Evolutionary conservation across 75 land plant species (phyloP), one percentile per base, ranked within the genome.

Genomic region (Ceratopteris richardii): DNA sequence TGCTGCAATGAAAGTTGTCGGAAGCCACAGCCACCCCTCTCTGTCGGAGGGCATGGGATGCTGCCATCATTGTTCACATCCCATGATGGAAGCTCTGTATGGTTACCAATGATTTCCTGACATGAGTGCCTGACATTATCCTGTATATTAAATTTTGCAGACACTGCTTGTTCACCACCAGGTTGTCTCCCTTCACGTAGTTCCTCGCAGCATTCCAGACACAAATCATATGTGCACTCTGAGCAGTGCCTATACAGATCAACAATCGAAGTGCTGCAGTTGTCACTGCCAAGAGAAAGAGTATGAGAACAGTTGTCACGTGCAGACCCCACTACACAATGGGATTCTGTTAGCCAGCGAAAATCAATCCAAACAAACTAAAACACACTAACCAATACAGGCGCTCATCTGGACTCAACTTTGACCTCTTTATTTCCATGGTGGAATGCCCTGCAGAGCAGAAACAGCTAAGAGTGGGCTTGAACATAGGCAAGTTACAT

Each of bases 41-140:
- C 72, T 48, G 40, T 68, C 22, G 91, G 91, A 0, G 86, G 80
- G 30, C 96, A 90, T 11, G 85, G 83, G 58, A 90, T 75, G 51
- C 68, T 83, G 27, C 85, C 85, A 81, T 81, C 82, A 14, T 40
- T 14, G 42, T 40, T 40, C 13, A 40, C 42, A 40, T 40, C 14
- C 42, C 42, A 40, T 10, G 14, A 40, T 40, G 42, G 42, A 40
- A 40, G 42, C 9, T 14, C 9, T 9, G 13, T 40, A 10, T 40
- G 13, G 14, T 40, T 40, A 9, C 14, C 13, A 40, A 40, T 40
- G 42, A n/a, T n/a, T n/a, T n/a, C n/a, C n/a, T n/a, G n/a, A n/a
- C n/a, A n/a, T n/a, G n/a, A n/a, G n/a, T n/a, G n/a, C n/a, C 42
- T 14, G 42, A 14, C 42, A 40, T 14, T 40, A 40, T 40, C 42